These are phyloP conservation scores for Fusarium multiceps DNA, from an alignment of 2,329 filamentous ascomycete species.

Conservation along the genomic window DNA sequence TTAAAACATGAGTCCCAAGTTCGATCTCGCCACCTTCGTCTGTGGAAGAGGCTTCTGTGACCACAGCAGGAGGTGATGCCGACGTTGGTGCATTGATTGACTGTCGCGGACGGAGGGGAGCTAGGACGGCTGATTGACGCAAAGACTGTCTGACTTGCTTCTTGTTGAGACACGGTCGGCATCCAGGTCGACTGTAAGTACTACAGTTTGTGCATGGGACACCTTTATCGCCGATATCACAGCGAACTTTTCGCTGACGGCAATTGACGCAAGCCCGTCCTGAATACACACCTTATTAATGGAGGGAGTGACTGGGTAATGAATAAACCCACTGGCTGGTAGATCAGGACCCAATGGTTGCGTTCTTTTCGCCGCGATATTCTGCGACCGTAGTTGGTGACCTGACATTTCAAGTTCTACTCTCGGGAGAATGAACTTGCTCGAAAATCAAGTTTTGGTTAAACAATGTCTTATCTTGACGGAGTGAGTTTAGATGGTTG, in stretches of 20 bases:
- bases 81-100: neutral
- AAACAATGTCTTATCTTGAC: neutral
- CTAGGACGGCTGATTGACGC: neutral
- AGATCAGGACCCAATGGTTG: neutral
- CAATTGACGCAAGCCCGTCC: constrained; percentile 14
- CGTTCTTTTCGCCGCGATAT: neutral
- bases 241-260: constrained; percentile 1
- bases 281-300: rapidly evolving
- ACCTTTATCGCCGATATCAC: constrained; percentile 4
- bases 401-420: neutral
- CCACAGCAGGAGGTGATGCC: neutral
- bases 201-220: constrained; percentile 11
- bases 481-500: neutral
- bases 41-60: neutral
- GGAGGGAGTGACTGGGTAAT: rapidly evolving
- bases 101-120: neutral
- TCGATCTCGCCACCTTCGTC: neutral
- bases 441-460: neutral
- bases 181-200: neutral
- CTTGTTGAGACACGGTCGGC: constrained; percentile 1
- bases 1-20: neutral
- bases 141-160: neutral
- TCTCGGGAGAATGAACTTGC: rapidly evolving
- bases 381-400: neutral
- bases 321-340: neutral